A percentile compares a stretch with the other conserved stretches of the same genome.
Evolutionary conservation across 116 monocot species (phyloP).

Genomic region (Trichopus zeylanicus): DNA sequence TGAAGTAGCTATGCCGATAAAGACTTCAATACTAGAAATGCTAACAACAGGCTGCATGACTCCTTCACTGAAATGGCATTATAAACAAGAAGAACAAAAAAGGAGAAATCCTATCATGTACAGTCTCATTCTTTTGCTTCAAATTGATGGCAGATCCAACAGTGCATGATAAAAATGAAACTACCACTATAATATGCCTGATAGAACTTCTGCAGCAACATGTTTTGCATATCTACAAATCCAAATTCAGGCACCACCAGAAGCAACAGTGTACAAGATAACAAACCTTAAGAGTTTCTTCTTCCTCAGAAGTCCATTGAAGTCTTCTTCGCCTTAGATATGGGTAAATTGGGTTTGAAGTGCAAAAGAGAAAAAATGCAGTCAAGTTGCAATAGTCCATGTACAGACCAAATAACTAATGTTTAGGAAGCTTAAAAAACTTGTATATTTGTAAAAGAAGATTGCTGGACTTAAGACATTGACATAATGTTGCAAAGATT

Average conservation of each 20-base stretch:
- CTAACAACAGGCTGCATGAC: too few species aligned
- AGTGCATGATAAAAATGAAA: too few species aligned
- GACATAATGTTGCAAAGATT: too few species aligned
- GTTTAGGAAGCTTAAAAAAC: background rate
- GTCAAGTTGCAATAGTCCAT: background rate
- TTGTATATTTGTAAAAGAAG: background rate
- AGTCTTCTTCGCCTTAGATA: slow-evolving; percentile 29
- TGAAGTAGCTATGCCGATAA: background rate
- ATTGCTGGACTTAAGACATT: too few species aligned
- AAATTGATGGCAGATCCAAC: too few species aligned
- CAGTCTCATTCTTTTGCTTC: too few species aligned
- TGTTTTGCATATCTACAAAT: too few species aligned
- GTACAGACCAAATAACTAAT: background rate
- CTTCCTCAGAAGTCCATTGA: slow-evolving; percentile 42
- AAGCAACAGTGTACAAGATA: background rate
- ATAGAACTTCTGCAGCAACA: background rate
- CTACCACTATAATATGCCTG: too few species aligned
- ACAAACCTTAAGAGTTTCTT: slow-evolving; percentile 35
- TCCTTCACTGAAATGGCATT: too few species aligned
- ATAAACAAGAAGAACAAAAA: background rate
- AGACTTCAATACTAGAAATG: background rate
- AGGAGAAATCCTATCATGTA: background rate
- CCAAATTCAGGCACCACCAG: background rate
- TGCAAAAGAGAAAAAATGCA: slow-evolving; percentile 8
- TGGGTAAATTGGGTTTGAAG: slow-evolving; percentile 26